These are phyloP conservation scores for Pyropia haitanensis DNA, from an alignment of 23 red algal species.

Conservation along the genomic window DNA sequence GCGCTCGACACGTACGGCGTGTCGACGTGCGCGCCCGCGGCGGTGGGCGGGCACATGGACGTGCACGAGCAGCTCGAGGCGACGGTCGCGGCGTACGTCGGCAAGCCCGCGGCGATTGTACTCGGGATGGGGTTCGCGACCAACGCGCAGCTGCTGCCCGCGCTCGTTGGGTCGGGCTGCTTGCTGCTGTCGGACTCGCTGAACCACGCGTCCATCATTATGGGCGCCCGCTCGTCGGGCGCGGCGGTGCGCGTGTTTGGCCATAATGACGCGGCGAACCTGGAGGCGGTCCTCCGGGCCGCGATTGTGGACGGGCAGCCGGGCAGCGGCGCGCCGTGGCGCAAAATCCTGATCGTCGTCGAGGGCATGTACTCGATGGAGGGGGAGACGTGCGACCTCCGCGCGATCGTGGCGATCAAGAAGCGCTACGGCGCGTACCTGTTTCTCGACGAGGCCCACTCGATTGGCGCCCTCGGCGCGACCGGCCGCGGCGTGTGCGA, in stretches of 20 bases:
- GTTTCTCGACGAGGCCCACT: constrained; percentile 97
- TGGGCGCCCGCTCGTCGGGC: constrained; percentile 74
- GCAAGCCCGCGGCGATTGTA: constrained; percentile 78
- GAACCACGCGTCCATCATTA: constrained; percentile 93
- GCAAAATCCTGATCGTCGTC: constrained; percentile 82
- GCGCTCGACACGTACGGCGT: constrained; percentile 63
- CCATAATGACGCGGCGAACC: constrained; percentile 63
- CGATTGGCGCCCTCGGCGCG: constrained; percentile 86
- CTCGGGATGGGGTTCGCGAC: constrained; percentile 99
- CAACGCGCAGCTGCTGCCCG: constrained; percentile 80
- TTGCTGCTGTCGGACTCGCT: constrained; percentile 86
- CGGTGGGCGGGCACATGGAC: constrained; percentile 40
- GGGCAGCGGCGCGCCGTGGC: constrained; percentile 59
- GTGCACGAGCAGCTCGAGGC: constrained; percentile 68
- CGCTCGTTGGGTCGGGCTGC: constrained; percentile 76
- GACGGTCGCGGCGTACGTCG: constrained; percentile 76
- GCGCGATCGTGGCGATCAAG: constrained; percentile 79
- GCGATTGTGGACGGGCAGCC: constrained; percentile 84
- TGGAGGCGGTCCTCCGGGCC: constrained; percentile 57
- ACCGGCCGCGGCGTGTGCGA: constrained; percentile 86
- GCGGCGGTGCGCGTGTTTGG: constrained; percentile 82
- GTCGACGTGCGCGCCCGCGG: constrained; percentile 36
- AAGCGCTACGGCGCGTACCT: constrained; percentile 92
- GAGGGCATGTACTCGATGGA: constrained; percentile 99
- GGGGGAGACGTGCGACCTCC: constrained; percentile 65